Percentiles rank a stretch among this genome's conserved stretches.
Conservation (phyloP, 495 filamentous ascomycete genomes). For the Mycothermus thermophilus region DNA sequence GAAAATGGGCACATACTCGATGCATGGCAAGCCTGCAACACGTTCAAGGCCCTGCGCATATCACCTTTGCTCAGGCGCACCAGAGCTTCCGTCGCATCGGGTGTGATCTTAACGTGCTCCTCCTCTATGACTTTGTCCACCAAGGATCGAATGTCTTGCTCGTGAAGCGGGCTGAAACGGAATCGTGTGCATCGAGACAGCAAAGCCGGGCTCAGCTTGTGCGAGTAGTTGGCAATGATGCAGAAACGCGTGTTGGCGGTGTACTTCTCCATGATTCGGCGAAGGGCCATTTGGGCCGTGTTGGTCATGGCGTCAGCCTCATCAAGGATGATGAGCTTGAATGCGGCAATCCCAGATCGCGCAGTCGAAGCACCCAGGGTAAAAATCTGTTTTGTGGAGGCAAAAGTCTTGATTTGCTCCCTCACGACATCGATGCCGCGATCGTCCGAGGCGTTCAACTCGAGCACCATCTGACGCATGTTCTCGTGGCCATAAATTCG, state of each 20-base stretch:
- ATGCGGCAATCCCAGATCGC: constrained; percentile 47
- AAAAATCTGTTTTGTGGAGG: constrained; percentile 55
- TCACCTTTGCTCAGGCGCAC: constrained; percentile 86
- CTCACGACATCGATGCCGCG: constrained; percentile 96
- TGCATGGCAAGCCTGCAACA: constrained; percentile 91
- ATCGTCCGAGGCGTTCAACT: constrained; percentile 94
- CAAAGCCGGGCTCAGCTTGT: constrained; percentile 91
- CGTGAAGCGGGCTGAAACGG: constrained; percentile 86
- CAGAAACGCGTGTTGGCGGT: constrained; percentile 97
- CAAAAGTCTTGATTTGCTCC: constrained; percentile 99
- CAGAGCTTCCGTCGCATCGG: constrained; percentile 64
- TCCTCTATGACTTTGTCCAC: constrained; percentile 85
- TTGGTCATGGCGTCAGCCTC: constrained; percentile 98
- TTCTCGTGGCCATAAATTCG: constrained; percentile 86
- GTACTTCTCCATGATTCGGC: constrained; percentile 98
- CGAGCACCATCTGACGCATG: constrained; percentile 94
- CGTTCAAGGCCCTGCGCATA: constrained; percentile 90
- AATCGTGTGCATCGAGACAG: constrained; percentile 91
- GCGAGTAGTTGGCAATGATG: constrained; percentile 98
- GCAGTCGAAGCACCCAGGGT: constrained; percentile 23
- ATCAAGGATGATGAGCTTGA: constrained; percentile 94
- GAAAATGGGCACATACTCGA: constrained; percentile 45
- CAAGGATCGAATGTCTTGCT: constrained; percentile 62
- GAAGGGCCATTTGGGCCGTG: constrained; percentile 90
- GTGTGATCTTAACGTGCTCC: constrained; percentile 69